Percentiles rank a stretch among this genome's conserved stretches.
phyloP scores from a whole-genome alignment of 306 rosid genomes.

The Castanopsis chinensis region DNA sequence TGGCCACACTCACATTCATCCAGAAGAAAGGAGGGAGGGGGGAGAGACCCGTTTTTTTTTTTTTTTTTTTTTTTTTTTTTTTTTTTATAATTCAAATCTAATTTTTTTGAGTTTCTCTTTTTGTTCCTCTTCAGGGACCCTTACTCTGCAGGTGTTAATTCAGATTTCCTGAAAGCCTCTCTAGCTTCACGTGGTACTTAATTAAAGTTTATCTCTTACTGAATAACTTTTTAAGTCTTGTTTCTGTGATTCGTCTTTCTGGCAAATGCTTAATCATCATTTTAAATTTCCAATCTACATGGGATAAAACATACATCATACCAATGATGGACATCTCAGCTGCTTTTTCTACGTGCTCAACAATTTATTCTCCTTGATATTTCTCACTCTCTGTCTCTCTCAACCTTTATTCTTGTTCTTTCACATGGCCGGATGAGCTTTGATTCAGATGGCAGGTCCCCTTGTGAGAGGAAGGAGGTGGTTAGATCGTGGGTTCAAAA shows the following conservation, averaged over 20 bases:
- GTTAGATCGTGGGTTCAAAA: too few relatives aligned
- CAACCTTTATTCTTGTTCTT: neutral
- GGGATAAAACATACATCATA: neutral
- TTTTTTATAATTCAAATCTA: neutral
- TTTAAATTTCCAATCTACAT: neutral
- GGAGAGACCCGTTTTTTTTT: too few relatives aligned
- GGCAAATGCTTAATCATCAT: neutral
- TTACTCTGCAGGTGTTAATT: slow-evolving; percentile 61
- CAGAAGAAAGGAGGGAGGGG: too few relatives aligned
- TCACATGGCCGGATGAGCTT: neutral
- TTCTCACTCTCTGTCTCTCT: neutral
- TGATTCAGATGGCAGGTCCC: neutral
- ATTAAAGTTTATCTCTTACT: neutral
- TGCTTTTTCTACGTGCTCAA: neutral
- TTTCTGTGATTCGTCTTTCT: neutral
- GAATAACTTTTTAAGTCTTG: neutral
- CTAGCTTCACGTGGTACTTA: slow-evolving; percentile 69
- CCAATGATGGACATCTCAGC: neutral
- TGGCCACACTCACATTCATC: neutral
- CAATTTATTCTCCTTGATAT: neutral
- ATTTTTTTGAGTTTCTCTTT: neutral
- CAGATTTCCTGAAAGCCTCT: slow-evolving; percentile 68
- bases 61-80: too few relatives aligned
- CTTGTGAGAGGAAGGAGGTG: too few relatives aligned
- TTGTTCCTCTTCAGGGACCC: slow-evolving; percentile 71